Evolutionary conservation across 306 rosid genomes (phyloP), one percentile per base, ranked within the genome.

Genomic region (Vigna trinervia): DNA sequence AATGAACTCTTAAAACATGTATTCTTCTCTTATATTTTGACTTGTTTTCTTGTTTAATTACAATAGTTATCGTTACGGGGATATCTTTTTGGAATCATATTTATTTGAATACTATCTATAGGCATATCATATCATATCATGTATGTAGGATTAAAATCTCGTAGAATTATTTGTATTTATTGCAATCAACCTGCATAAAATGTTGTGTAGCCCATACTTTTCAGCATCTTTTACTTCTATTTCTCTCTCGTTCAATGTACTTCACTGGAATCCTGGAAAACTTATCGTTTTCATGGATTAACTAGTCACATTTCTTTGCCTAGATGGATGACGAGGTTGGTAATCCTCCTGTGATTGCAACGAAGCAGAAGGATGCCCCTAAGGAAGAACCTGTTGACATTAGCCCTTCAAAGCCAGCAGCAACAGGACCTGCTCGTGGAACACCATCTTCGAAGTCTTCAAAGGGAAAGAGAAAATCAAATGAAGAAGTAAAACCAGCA

Each of bases 351-450:
- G 88, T 73, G 48, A 50, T 71, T 72, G 73, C 94, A 86, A 60
- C 90, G 41, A 92, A 92, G 86, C 90, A 88, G 83, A 92, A 90
- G 92, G 97, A 94, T 79, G 80, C 84, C 58, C 85, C 78, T 62
- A 94, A 92, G 86, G 97, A 92, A 84, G 98, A 94, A 80, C 92
- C 95, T 48, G 84, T 84, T 66, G 95, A 92, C 54, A 92, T 17
- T 83, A 94, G 90, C 84, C 96, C 97, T 67, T 64, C 77, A 62
- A 94, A 92, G 82, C 84, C 96, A 14, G 51, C 75, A 1, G 78
- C 88, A 61, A 59, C 92, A 76, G 90, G 88, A 28, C 60, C 96
- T 71, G 62, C 92, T 64, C 86, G 86, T 69, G 97, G 92, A 83
- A 87, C 90, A 63, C 85, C 96, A 46, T 52, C 96, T 38, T 75